Evolutionary conservation across 352 stramenopile genomes (phyloP).

Genomic region (Peronospora destructor): DNA sequence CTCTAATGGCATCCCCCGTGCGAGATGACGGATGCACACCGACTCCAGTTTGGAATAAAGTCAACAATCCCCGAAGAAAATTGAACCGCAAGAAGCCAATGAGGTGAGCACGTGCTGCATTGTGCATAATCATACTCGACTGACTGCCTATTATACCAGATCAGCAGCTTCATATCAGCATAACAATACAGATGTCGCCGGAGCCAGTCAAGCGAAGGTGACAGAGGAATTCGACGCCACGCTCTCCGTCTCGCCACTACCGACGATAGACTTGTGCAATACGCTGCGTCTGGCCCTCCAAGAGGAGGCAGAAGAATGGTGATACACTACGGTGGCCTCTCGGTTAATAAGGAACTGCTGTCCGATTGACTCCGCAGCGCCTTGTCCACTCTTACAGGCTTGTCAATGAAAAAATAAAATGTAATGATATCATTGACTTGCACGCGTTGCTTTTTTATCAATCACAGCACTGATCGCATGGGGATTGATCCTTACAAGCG

Average conservation of each 20-base stretch:
- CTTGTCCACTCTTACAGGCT: not conserved
- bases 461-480: too few species aligned
- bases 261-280: slow-evolving; percentile 21
- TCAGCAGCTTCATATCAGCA: slow-evolving; percentile 7
- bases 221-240: not conserved
- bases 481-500: too few species aligned
- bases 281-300: slow-evolving; percentile 10
- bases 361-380: not conserved
- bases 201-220: not conserved
- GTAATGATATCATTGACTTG: not conserved
- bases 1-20: slow-evolving; percentile 21
- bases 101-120: slow-evolving; percentile 17
- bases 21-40: slow-evolving; percentile 14
- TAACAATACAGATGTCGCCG: slow-evolving; percentile 1
- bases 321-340: not conserved
- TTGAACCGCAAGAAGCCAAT: slow-evolving; percentile 9
- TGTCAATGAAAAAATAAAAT: not conserved
- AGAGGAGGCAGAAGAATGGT: not conserved
- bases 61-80: slow-evolving; percentile 16
- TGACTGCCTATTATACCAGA: slow-evolving; percentile 13
- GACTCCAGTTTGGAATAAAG: slow-evolving; percentile 3
- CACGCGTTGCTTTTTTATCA: too few species aligned
- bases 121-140: not conserved
- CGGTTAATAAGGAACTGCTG: not conserved
- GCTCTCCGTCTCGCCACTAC: slow-evolving; percentile 8